phyloP scores from a whole-genome alignment of 2,329 filamentous ascomycete genomes.

The Raffaelea arxii region DNA sequence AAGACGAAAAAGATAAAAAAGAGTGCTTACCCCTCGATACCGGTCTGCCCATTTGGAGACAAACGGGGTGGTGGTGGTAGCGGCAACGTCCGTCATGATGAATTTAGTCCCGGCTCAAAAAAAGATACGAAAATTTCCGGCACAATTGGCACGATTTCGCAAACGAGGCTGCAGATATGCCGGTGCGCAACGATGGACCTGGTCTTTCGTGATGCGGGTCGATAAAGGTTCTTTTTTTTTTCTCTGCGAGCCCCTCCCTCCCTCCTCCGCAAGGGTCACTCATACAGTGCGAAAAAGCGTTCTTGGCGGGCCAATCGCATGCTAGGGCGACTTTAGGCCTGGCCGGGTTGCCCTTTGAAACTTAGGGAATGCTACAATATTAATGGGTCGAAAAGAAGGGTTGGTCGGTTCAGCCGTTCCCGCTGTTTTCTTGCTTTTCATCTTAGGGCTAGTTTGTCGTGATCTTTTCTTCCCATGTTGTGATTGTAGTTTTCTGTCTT shows the following conservation, averaged over 20 bases:
- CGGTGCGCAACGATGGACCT: too few species aligned
- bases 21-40: conserved; percentile 49
- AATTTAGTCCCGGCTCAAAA: too few species aligned
- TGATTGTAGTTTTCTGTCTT: not conserved
- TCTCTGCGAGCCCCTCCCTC: not conserved
- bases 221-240: not conserved
- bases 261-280: too few species aligned
- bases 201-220: too few species aligned
- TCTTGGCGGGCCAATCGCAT: not conserved
- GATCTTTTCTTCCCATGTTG: not conserved
- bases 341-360: too few species aligned
- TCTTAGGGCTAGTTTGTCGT: not conserved
- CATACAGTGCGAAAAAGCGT: too few species aligned
- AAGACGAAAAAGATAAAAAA: not conserved
- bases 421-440: not conserved
- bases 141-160: too few species aligned
- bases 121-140: too few species aligned
- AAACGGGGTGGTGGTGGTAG: conserved; percentile 22
- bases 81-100: conserved; percentile 9
- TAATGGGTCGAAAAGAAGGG: too few species aligned
- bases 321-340: not conserved
- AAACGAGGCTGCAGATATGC: too few species aligned
- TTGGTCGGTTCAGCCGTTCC: too few species aligned
- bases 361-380: too few species aligned
- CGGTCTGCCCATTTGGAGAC: conserved; percentile 49